phyloP scores from a whole-genome alignment of 164 flowering plant genomes.

The Piper betle region DNA sequence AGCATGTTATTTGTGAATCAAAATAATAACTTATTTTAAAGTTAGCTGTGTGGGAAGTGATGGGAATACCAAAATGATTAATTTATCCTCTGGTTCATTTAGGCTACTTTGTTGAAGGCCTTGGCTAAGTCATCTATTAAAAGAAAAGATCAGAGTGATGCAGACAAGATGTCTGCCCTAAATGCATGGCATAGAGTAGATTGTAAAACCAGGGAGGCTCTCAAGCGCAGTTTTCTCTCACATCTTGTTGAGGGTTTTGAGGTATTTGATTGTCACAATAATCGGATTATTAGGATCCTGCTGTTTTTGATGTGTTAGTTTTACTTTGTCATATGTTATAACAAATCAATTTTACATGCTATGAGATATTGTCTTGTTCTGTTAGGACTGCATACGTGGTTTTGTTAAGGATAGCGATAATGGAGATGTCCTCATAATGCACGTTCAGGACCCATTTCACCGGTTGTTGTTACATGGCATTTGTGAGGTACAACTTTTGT shows the following conservation, averaged over 20 bases:
- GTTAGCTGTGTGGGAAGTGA: not conserved
- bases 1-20: too few relatives aligned
- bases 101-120: constrained; percentile 43
- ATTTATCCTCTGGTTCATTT: not conserved
- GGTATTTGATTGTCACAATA: constrained; percentile 23
- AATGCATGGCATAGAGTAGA: constrained; percentile 87
- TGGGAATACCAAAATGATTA: not conserved
- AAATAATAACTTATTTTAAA: too few relatives aligned
- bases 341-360: not conserved
- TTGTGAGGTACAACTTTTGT: constrained; percentile 54
- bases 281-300: not conserved
- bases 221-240: constrained; percentile 62
- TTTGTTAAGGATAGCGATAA: constrained; percentile 39
- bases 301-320: too few relatives aligned
- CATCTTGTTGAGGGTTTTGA: constrained; percentile 67
- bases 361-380: constrained; percentile 1
- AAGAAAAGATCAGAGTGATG: constrained; percentile 28
- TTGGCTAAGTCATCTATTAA: constrained; percentile 25
- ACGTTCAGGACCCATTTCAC: constrained; percentile 74
- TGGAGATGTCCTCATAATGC: constrained; percentile 40
- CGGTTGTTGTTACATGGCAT: constrained; percentile 85
- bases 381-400: constrained; percentile 49
- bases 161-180: constrained; percentile 61
- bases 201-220: constrained; percentile 72
- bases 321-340: too few relatives aligned